Evolutionary conservation across 768 basidiomycete species (phyloP).

Genomic region (Amanita inopinata): DNA sequence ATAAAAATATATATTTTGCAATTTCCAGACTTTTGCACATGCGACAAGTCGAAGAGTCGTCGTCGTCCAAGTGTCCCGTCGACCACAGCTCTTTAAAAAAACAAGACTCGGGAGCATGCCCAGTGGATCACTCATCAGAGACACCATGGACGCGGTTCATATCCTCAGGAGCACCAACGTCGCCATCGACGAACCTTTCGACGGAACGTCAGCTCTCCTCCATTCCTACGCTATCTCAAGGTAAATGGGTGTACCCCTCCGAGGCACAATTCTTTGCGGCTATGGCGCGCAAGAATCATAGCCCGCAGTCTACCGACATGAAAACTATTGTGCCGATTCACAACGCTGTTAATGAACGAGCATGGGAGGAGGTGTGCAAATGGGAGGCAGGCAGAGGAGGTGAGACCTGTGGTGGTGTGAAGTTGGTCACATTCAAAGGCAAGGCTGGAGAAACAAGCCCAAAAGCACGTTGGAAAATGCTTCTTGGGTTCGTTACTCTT

Average conservation of each 20-base stretch:
- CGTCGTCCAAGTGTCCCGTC: slow-evolving; percentile 34
- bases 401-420: slow-evolving; percentile 71
- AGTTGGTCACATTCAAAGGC: slow-evolving; percentile 87
- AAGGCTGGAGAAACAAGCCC: slow-evolving; percentile 71
- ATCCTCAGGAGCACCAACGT: slow-evolving; percentile 19
- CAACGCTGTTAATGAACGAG: slow-evolving; percentile 96
- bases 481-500: slow-evolving; percentile 64
- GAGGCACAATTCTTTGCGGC: slow-evolving; percentile 98
- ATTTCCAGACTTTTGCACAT: too few relatives aligned
- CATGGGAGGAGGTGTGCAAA: slow-evolving; percentile 72
- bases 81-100: slow-evolving; percentile 25
- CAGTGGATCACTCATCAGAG: slow-evolving; percentile 29
- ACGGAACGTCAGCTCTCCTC: slow-evolving; percentile 75
- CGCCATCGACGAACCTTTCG: slow-evolving; percentile 36
- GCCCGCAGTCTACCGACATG: slow-evolving; percentile 86
- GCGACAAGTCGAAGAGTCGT: slow-evolving; percentile 17
- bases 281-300: slow-evolving; percentile 90
- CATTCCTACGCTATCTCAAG: slow-evolving; percentile 65
- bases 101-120: slow-evolving; percentile 21
- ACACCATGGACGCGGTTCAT: slow-evolving; percentile 36
- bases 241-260: slow-evolving; percentile 96
- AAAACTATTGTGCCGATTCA: slow-evolving; percentile 94
- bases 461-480: slow-evolving; percentile 70
- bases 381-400: slow-evolving; percentile 83
- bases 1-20: slow-evolving; percentile 14